A percentile compares a stretch with the other conserved stretches of the same genome.
Conservation (phyloP, 2,329 filamentous ascomycete species). For the Ceratocystis papillata region DNA sequence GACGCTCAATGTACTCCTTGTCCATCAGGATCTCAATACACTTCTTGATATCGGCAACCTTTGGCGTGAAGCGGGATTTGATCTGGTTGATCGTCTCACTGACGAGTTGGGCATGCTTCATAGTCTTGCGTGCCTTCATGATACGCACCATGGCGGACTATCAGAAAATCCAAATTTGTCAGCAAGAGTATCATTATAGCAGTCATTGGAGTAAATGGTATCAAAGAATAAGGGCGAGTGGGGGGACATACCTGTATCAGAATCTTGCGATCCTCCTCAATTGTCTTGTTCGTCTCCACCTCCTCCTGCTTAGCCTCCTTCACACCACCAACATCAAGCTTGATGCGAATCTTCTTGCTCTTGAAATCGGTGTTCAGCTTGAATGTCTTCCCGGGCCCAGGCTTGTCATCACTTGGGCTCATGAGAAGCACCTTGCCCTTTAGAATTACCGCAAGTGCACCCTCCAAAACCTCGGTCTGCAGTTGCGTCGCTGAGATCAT, state of each 20-base stretch:
- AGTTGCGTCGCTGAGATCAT: slow-evolving; percentile 73
- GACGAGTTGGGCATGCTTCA: slow-evolving; percentile 93
- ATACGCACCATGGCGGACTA: slow-evolving; percentile 97
- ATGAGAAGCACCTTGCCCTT: slow-evolving; percentile 84
- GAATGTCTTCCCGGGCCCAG: slow-evolving; percentile 67
- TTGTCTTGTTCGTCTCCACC: slow-evolving; percentile 97
- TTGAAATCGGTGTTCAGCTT: slow-evolving; percentile 90
- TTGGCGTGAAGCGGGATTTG: slow-evolving; percentile 81
- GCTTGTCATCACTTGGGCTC: slow-evolving; percentile 61
- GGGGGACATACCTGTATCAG: slow-evolving; percentile 73
- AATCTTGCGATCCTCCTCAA: slow-evolving; percentile 94
- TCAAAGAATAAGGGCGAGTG: slow-evolving; percentile 26
- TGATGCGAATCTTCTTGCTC: slow-evolving; percentile 96
- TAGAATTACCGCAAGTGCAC: slow-evolving; percentile 72
- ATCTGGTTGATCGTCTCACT: slow-evolving; percentile 95
- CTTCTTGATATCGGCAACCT: slow-evolving; percentile 95
- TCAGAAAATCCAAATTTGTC: slow-evolving; percentile 21
- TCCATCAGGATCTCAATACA: slow-evolving; percentile 97
- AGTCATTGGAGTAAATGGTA: not conserved
- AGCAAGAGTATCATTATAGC: slow-evolving; percentile 7
- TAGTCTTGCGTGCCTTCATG: slow-evolving; percentile 98
- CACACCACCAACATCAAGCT: slow-evolving; percentile 89
- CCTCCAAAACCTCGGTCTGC: slow-evolving; percentile 71
- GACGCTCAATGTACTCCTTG: slow-evolving; percentile 94
- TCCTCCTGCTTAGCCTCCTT: slow-evolving; percentile 93